phyloP scores from a whole-genome alignment of 2,329 filamentous ascomycete genomes.

The Exophiala spinifera region DNA sequence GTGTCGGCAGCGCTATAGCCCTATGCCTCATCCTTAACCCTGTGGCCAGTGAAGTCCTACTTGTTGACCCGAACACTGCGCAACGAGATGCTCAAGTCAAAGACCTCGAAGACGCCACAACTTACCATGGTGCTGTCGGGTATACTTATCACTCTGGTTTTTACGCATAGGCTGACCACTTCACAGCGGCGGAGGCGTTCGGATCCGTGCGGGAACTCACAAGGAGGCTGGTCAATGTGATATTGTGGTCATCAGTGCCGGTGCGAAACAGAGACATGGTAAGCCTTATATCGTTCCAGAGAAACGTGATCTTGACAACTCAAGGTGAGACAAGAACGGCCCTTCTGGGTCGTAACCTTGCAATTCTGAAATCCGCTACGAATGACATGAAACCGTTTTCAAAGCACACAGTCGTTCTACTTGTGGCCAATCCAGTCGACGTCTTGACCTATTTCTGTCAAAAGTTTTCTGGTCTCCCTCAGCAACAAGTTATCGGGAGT shows the following conservation, averaged over 20 bases:
- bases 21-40: conserved; percentile 52
- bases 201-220: conserved; percentile 18
- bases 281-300: conserved; percentile 26
- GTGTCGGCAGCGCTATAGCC: conserved; percentile 52
- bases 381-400: conserved; percentile 49
- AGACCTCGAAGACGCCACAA: conserved; percentile 53
- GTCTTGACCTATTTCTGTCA: conserved; percentile 52
- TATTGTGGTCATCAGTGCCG: conserved; percentile 54
- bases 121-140: conserved; percentile 47
- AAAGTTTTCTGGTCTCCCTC: conserved; percentile 48
- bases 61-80: conserved; percentile 51
- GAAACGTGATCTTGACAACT: conserved; percentile 1
- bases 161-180: neutral
- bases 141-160: conserved; percentile 32
- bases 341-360: conserved; percentile 48
- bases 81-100: conserved; percentile 50
- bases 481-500: conserved; percentile 51
- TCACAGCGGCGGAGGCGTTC: conserved; percentile 17
- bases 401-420: conserved; percentile 47
- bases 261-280: conserved; percentile 48
- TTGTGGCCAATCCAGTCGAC: conserved; percentile 57
- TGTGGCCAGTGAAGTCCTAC: conserved; percentile 51
- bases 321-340: conserved; percentile 46
- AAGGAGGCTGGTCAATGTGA: conserved; percentile 53
- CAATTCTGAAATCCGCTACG: conserved; percentile 49